Evolutionary conservation across 805 yeast genomes (phyloP), one percentile per base, ranked within the genome.

Genomic region (Tanozyma kutaoensis): DNA sequence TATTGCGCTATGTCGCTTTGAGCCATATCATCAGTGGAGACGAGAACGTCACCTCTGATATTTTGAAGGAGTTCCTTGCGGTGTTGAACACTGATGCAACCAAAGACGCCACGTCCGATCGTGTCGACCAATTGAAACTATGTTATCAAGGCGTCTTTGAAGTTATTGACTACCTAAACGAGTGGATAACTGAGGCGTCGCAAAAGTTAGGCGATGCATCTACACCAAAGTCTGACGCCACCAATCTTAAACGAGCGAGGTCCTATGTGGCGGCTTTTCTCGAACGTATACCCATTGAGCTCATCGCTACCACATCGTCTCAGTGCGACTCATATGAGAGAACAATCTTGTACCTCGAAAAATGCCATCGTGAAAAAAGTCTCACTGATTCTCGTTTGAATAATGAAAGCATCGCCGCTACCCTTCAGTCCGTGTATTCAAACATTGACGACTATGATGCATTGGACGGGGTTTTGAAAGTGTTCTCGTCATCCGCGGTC

Each of bases 401-500:
- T 12, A 45, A 61, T 28, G 5, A 10, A n/a, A 5, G 4, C 9
- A 57, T 54, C 40, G 62, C 61, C 14, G 46, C 56, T 1, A 62
- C 73, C 4, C 50, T 91, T n/a, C 84, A 82, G 39, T 64, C 66
- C 15, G 79, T 86, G 58, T 91, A 91, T 47, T 76, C 94, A 6
- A 77, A 72, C 31, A 71, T 91, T 26, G 88, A 84, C 40, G 98
- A 93, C 43, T 65, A 76, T 20, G 99, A 91, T 55, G 75, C 95
- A 0, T 59, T 91, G 18, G 86, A 80, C 44, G 99, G 98, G 14
- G 72, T 82, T 4, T 54, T 86, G 30, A 73, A 80, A 32, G 66
- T 66, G 33, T 76, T 81, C 38, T 72, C 93, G 1, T 66, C 77
- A 0, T 69, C 72, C 22, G 70, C 72, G 36, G 52, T 84, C 24